Evolutionary conservation across 2,329 filamentous ascomycete species (phyloP).

Genomic region (Fusarium lyarnte): DNA sequence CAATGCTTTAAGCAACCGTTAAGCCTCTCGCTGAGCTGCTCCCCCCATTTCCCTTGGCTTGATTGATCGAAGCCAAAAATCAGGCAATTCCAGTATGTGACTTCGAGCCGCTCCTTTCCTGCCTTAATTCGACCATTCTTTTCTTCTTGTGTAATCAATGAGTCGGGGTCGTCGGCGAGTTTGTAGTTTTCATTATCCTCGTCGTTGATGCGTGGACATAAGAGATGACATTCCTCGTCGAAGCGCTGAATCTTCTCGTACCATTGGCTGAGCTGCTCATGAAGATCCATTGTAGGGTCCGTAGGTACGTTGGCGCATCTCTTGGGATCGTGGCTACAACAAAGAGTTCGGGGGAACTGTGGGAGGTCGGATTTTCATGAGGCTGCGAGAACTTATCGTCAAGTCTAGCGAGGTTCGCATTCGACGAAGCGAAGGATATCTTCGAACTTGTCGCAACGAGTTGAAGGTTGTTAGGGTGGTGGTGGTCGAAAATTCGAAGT

Average conservation of each 20-base stretch:
- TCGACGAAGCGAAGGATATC: not conserved
- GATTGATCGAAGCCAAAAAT: constrained; percentile 74
- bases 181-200: constrained; percentile 72
- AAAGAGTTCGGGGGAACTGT: constrained; percentile 1
- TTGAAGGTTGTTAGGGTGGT: not conserved
- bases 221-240: constrained; percentile 67
- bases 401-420: not conserved
- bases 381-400: not conserved
- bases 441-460: not conserved
- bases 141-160: constrained; percentile 59
- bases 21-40: constrained; percentile 66
- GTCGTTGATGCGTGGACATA: constrained; percentile 72
- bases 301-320: constrained; percentile 31
- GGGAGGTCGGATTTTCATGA: constrained; percentile 14
- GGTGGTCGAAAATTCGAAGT: constrained; percentile 7
- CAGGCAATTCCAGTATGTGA: constrained; percentile 73
- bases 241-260: constrained; percentile 56
- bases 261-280: constrained; percentile 55
- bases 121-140: constrained; percentile 65
- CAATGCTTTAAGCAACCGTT: constrained; percentile 70
- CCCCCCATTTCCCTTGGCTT: constrained; percentile 66
- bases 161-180: constrained; percentile 57
- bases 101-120: constrained; percentile 64
- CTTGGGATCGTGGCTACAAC: constrained; percentile 14
- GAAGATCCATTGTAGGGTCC: constrained; percentile 50